Evolutionary conservation across 441 rosid genomes (phyloP).

Genomic region (Kokia cookei): DNA sequence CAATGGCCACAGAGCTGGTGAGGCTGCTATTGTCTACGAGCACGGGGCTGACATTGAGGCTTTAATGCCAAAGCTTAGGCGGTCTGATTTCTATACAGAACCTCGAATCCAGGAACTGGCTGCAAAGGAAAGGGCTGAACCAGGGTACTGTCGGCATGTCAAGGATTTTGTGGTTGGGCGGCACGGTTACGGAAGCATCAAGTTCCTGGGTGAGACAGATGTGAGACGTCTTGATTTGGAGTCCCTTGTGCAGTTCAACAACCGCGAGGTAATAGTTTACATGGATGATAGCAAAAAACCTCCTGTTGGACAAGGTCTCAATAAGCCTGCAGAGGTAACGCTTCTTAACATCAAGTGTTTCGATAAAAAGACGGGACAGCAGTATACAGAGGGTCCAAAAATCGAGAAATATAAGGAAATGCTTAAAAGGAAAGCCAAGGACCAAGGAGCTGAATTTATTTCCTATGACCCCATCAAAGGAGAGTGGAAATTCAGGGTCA

Average conservation of each 20-base stretch:
- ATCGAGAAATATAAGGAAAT: slow-evolving; percentile 69
- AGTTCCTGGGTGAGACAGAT: slow-evolving; percentile 84
- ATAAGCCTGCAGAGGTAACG: slow-evolving; percentile 88
- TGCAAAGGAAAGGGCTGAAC: slow-evolving; percentile 77
- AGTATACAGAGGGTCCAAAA: slow-evolving; percentile 58
- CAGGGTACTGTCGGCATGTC: slow-evolving; percentile 67
- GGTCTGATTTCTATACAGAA: slow-evolving; percentile 84
- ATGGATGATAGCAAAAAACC: slow-evolving; percentile 89
- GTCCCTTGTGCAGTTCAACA: slow-evolving; percentile 72
- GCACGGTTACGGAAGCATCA: slow-evolving; percentile 81
- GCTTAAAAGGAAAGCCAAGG: slow-evolving; percentile 78
- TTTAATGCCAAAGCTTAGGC: slow-evolving; percentile 74
- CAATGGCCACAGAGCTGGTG: slow-evolving; percentile 76
- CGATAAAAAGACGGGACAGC: slow-evolving; percentile 69
- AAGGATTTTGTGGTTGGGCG: slow-evolving; percentile 84
- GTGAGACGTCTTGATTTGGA: slow-evolving; percentile 81
- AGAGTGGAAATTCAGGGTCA: slow-evolving; percentile 87
- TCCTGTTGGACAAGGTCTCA: slow-evolving; percentile 88
- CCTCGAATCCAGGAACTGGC: slow-evolving; percentile 90
- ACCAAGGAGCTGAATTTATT: slow-evolving; percentile 85
- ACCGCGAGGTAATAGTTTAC: slow-evolving; percentile 89
- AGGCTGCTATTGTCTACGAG: slow-evolving; percentile 86
- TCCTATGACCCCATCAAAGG: slow-evolving; percentile 78
- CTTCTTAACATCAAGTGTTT: slow-evolving; percentile 89
- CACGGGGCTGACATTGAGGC: slow-evolving; percentile 89